A percentile compares a stretch with the other conserved stretches of the same genome.
These are phyloP conservation scores for Pichia thaimueangensis DNA, from an alignment of 805 yeast genomes.

Conservation along the genomic window DNA sequence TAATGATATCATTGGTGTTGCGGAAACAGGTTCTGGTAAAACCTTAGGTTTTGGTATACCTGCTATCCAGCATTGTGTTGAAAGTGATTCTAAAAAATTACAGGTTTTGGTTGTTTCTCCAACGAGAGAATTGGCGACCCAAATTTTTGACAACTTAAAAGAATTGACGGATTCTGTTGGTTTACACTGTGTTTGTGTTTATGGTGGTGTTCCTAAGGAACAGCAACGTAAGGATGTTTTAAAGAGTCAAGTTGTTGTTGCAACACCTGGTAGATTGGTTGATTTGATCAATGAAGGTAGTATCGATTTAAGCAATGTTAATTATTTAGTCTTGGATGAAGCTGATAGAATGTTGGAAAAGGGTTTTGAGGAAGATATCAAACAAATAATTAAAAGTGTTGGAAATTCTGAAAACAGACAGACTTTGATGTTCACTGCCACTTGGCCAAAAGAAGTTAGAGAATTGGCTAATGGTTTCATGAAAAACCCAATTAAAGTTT, in stretches of 20 bases:
- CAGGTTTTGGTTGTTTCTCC: constrained; percentile 88
- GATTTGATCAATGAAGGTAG: constrained; percentile 89
- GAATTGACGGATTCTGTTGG: constrained; percentile 55
- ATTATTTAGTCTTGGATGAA: constrained; percentile 87
- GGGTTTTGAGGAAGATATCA: constrained; percentile 96
- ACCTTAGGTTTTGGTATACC: constrained; percentile 98
- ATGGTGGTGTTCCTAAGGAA: constrained; percentile 97
- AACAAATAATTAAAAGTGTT: constrained; percentile 57
- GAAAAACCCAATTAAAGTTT: constrained; percentile 79
- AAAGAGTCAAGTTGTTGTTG: constrained; percentile 75
- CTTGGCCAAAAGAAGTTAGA: constrained; percentile 99
- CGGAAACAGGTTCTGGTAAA: constrained; percentile 97
- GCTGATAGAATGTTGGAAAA: constrained; percentile 98
- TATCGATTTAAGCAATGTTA: constrained; percentile 57
- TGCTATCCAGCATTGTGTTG: constrained; percentile 68
- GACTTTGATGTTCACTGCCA: constrained; percentile 98
- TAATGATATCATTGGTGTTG: constrained; percentile 91
- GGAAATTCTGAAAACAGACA: constrained; percentile 61
- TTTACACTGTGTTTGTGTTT: constrained; percentile 73
- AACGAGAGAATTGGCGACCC: constrained; percentile 95
- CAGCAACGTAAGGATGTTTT: constrained; percentile 72
- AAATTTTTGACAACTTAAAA: constrained; percentile 78
- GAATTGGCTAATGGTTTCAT: constrained; percentile 82
- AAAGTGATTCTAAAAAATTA: constrained; percentile 42
- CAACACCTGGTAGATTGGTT: constrained; percentile 96